phyloP scores from a whole-genome alignment of 257 asterid species.

The Coffea canephora region DNA sequence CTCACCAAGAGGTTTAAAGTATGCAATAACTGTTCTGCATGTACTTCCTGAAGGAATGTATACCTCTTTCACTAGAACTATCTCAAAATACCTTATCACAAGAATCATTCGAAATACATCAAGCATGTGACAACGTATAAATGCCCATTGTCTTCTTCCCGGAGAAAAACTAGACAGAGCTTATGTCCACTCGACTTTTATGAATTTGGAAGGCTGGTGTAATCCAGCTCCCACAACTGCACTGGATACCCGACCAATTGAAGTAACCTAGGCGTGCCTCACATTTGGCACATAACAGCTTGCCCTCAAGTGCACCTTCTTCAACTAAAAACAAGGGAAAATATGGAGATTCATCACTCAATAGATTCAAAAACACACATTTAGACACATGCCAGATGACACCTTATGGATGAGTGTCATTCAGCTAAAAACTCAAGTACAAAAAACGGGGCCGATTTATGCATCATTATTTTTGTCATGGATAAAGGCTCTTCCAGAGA shows the following conservation, averaged over 20 bases:
- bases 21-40: neutral
- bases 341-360: neutral
- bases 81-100: neutral
- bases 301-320: conserved; percentile 91
- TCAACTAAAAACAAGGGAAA: conserved; percentile 42
- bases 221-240: conserved; percentile 98
- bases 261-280: conserved; percentile 92
- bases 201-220: conserved; percentile 97
- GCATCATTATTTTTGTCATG: neutral
- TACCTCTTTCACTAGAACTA: neutral
- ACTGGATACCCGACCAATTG: conserved; percentile 96
- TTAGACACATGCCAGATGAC: neutral
- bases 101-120: neutral
- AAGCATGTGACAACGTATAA: neutral
- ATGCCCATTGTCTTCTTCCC: conserved; percentile 1
- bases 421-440: neutral
- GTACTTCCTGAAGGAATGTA: conserved; percentile 4
- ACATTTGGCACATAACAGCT: conserved; percentile 72
- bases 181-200: conserved; percentile 78
- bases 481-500: neutral
- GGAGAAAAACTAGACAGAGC: conserved; percentile 38
- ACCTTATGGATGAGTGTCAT: neutral
- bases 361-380: neutral
- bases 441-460: neutral
- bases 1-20: neutral